Evolutionary conservation across 2,329 filamentous ascomycete species (phyloP).

Genomic region (Ophiostoma fasciatum): DNA sequence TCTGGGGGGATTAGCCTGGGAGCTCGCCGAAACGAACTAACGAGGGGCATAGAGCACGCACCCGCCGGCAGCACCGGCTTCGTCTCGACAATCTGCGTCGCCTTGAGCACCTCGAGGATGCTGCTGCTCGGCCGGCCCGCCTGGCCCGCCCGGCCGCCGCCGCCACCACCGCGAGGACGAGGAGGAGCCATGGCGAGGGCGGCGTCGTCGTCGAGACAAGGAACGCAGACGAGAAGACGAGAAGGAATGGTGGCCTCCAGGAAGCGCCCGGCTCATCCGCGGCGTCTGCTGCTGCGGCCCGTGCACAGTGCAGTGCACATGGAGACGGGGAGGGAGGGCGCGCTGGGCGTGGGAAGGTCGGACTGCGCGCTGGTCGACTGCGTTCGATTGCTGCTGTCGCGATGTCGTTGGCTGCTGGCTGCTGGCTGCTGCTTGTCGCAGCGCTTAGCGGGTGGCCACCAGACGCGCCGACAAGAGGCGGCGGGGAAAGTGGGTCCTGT

Average conservation of each 20-base stretch:
- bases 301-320: slow-evolving; percentile 5
- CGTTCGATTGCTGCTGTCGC: too few species aligned
- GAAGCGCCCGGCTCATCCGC: neutral
- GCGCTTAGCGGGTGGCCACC: too few species aligned
- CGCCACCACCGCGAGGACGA: too few species aligned
- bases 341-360: too few species aligned
- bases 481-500: too few species aligned
- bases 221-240: neutral
- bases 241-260: neutral
- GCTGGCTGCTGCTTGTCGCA: too few species aligned
- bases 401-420: too few species aligned
- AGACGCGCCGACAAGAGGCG: too few species aligned
- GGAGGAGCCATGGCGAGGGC: slow-evolving; percentile 11
- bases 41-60: slow-evolving; percentile 23
- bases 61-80: slow-evolving; percentile 73
- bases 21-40: neutral
- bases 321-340: too few species aligned
- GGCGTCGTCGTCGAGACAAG: neutral
- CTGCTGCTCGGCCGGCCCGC: slow-evolving; percentile 21
- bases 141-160: slow-evolving; percentile 21
- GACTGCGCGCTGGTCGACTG: too few species aligned
- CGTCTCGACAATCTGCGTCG: slow-evolving; percentile 63
- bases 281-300: slow-evolving; percentile 1
- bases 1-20: slow-evolving; percentile 37
- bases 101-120: slow-evolving; percentile 64